Evolutionary conservation across 257 asterid genomes (phyloP), one percentile per base, ranked within the genome.

Genomic region (Solanum clarkiae): DNA sequence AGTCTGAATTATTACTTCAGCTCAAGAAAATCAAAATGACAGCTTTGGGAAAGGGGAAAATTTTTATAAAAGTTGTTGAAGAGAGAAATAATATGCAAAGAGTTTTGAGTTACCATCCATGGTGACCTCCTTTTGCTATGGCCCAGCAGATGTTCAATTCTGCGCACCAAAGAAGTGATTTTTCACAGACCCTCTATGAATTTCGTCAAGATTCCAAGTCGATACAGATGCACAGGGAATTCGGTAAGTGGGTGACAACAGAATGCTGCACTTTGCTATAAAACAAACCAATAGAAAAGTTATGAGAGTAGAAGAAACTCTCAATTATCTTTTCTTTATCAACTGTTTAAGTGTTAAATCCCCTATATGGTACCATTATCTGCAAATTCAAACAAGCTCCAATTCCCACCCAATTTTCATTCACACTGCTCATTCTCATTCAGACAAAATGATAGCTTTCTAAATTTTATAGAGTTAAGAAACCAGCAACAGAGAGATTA

Each of bases 71-170:
- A 51, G 13, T 65, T 22, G 44, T 77, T 15, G 16, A 32, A 75
- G 71, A 57, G 83, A 57, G 40, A 77, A 51, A 6, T 79, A 10
- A 17, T 26, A 26, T 53, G 47, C 18, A 53, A 79, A 79, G 65
- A 51, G 83, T 57, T 42, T 74, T 10, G 55, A 82, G 89, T 62
- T 85, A 92, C 97, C 95, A 87, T 93, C 94, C 95, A 92, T 92
- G 89, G 89, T 69, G 83, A 45, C 36, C 72, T 80, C 60, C 57
- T 81, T 60, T 86, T 65, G 84, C 17, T 63, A 63, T 42, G 70
- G 45, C 84, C 88, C 69, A 53, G 87, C 86, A 91, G 32, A 62
- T 90, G 93, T 89, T 91, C 88, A 90, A 89, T 80, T 84, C 45
- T 29, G 65, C 22, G 70, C 55, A 79, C 83, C 62, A 53, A 79